A percentile compares a stretch with the other conserved stretches of the same genome.
These are phyloP conservation scores for Acanthamoeba culbertsoni DNA, from an alignment of 208 protist species.

Conservation along the genomic window DNA sequence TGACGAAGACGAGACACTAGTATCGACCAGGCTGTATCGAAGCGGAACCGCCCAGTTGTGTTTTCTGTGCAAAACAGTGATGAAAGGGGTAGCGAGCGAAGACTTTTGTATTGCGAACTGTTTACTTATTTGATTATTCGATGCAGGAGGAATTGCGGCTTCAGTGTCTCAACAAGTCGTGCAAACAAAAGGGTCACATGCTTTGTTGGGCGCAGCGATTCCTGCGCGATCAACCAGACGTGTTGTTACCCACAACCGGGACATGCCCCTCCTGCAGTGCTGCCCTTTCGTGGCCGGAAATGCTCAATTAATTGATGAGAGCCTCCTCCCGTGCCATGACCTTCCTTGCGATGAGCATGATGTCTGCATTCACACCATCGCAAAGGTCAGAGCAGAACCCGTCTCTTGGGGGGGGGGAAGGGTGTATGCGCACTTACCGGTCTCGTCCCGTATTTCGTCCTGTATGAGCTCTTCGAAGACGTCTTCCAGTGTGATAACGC, in stretches of 20 bases:
- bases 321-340: not conserved
- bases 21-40: too few species aligned
- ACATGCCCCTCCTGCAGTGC: not conserved
- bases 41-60: too few species aligned
- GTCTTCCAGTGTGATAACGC: constrained; percentile 80
- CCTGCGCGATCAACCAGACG: not conserved
- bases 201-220: constrained; percentile 31
- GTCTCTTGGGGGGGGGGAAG: not conserved
- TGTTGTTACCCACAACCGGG: constrained; percentile 1
- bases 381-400: not conserved
- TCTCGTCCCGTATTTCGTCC: constrained; percentile 1
- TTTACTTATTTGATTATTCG: not conserved
- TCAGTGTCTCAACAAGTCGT: not conserved
- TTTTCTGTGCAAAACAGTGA: not conserved
- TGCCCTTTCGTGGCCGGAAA: constrained; percentile 3
- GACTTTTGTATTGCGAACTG: not conserved
- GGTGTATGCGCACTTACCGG: not conserved
- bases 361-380: not conserved
- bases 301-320: too few species aligned
- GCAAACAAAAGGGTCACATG: constrained; percentile 16
- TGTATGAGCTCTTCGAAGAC: constrained; percentile 77
- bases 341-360: not conserved
- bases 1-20: too few species aligned
- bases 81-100: not conserved
- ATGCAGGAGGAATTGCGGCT: not conserved